Conservation (phyloP, 2,329 filamentous ascomycete species). For the Plectosphaerella cucumerina region DNA sequence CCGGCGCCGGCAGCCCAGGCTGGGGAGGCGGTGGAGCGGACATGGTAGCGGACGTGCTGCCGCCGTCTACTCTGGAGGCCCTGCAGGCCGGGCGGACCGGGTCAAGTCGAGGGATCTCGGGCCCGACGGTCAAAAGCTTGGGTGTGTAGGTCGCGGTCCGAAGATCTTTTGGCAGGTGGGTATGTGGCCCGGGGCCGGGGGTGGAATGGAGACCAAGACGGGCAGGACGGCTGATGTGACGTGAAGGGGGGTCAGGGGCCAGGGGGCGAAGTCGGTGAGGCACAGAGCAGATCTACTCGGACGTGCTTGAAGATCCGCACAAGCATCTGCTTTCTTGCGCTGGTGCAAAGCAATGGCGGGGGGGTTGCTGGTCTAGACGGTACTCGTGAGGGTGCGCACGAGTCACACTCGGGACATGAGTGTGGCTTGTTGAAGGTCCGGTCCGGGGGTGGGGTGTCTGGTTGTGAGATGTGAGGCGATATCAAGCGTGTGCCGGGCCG, state of each 20-base stretch:
- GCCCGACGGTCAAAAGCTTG: too few species aligned
- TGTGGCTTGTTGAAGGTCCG: background rate
- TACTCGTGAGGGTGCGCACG: background rate
- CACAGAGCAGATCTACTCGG: background rate
- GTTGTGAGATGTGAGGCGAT: too few species aligned
- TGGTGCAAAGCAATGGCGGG: too few species aligned
- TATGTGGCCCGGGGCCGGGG: background rate
- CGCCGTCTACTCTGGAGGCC: too few species aligned
- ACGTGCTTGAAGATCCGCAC: background rate
- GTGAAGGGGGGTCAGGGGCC: background rate
- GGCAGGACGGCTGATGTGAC: background rate
- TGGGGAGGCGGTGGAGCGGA: background rate
- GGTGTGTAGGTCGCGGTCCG: too few species aligned
- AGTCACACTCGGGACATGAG: background rate
- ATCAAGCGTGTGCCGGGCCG: background rate
- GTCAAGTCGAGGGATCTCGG: too few species aligned
- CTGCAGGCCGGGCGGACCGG: too few species aligned
- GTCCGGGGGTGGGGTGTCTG: background rate
- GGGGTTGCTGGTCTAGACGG: too few species aligned
- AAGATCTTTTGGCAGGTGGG: background rate
- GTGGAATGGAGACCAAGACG: background rate
- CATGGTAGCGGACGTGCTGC: background rate
- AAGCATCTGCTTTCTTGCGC: too few species aligned
- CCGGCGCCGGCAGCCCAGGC: constrained; percentile 6
- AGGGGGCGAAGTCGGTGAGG: background rate